Conservation (phyloP, 2,329 filamentous ascomycete genomes). For the Aspergillus ustus region DNA sequence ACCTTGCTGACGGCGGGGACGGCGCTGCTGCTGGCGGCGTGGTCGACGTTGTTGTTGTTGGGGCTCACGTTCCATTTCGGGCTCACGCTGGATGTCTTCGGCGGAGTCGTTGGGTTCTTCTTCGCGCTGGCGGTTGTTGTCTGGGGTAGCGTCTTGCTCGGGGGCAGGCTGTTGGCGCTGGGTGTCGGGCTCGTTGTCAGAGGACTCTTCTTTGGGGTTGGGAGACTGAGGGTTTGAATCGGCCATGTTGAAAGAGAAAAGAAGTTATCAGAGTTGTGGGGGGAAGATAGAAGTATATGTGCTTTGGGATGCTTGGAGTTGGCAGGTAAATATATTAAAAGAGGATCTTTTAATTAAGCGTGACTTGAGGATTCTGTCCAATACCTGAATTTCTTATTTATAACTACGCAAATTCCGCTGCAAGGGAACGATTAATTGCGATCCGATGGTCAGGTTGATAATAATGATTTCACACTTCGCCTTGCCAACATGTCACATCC, state of each 20-base stretch:
- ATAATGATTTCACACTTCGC: slow-evolving; percentile 2
- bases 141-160: slow-evolving; percentile 49
- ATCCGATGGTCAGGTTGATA: neutral
- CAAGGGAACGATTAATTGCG: neutral
- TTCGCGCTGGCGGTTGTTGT: slow-evolving; percentile 33
- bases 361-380: slow-evolving; percentile 1
- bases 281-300: neutral
- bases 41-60: slow-evolving; percentile 46
- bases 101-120: slow-evolving; percentile 46
- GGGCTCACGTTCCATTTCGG: slow-evolving; percentile 49
- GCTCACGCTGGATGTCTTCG: slow-evolving; percentile 55
- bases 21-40: slow-evolving; percentile 55
- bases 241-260: slow-evolving; percentile 22
- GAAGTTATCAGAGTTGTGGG: slow-evolving; percentile 6
- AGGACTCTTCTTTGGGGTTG: slow-evolving; percentile 23
- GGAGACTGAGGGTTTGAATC: slow-evolving; percentile 17
- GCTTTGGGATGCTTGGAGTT: neutral
- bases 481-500: neutral
- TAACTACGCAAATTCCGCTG: neutral
- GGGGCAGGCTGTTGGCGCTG: slow-evolving; percentile 45
- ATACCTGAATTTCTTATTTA: slow-evolving; percentile 1
- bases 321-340: neutral
- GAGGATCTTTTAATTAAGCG: neutral
- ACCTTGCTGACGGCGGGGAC: slow-evolving; percentile 45
- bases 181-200: slow-evolving; percentile 29